Evolutionary conservation across 2,329 filamentous ascomycete genomes (phyloP), one percentile per base, ranked within the genome.

Genomic region (Sclerotinia nivalis): DNA sequence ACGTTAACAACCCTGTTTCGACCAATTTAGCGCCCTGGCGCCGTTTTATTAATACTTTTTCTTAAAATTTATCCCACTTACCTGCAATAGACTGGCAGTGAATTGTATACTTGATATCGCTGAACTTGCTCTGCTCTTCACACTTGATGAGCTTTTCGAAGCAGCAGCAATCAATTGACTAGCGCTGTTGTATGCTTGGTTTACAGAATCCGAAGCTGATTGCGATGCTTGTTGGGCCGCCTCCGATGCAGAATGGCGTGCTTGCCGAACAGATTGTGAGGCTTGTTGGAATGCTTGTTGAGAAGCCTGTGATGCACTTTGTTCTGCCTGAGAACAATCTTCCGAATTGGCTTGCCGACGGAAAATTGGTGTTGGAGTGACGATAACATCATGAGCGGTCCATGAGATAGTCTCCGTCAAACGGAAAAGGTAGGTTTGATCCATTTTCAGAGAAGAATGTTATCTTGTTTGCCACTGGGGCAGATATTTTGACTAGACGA

Each of bases 291-390:
- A 69, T 12, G 74, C 73, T 69, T 76, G 74, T 58, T 71, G 73
- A 47, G 74, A 73, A 1, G 74, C 74, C 65, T 73, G 70, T 34
- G 72, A 71, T 31, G 75, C 75, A 69, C 75, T 76, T 61, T 74
- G 74, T 8, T 65, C 65, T 18, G 74, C 73, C 69, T 76, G 72
- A 22, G 71, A 69, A 61, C 73, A 72, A 12, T 54, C 62, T 50
- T 69, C 66, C 40, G 71, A 65, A 20, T 69, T 43, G 18, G 73
- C 69, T 70, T 72, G 69, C 66, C 75, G 73, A 58, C 73, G 74
- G 59, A 76, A 73, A 50, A 74, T 70, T 69, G 75, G 74, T 25
- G 72, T 52, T 54, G 75, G 52, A 60, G 76, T 78, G 28, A 76
- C 75, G 18, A 74, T 62, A 45, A 72, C 54, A n/a, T 25, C 50